Conservation (phyloP, 2,329 filamentous ascomycete genomes). For the Didymella segeticola region DNA sequence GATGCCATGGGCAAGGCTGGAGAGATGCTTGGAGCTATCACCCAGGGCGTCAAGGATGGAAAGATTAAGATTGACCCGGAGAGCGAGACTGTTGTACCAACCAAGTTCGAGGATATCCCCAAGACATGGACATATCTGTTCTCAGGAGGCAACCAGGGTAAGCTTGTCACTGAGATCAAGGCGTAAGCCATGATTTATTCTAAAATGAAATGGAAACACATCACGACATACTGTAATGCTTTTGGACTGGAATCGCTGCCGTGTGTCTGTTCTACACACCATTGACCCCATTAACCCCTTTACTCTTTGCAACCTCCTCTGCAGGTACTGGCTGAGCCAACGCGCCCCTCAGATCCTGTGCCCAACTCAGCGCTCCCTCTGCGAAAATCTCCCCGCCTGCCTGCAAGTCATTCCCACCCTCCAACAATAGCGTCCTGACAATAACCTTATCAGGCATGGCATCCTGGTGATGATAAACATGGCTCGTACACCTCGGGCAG, state of each 20-base stretch:
- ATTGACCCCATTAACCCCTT: background rate
- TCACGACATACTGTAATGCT: background rate
- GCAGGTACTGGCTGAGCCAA: background rate
- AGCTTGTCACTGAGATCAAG: slow-evolving; percentile 52
- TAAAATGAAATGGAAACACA: background rate
- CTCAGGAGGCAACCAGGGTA: slow-evolving; percentile 56
- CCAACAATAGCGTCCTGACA: slow-evolving; percentile 48
- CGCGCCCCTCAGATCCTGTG: slow-evolving; percentile 34
- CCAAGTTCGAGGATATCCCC: slow-evolving; percentile 57
- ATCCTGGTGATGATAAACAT: slow-evolving; percentile 52
- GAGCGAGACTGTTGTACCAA: slow-evolving; percentile 56
- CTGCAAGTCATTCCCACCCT: slow-evolving; percentile 44
- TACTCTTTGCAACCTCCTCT: background rate
- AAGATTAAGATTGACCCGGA: slow-evolving; percentile 55
- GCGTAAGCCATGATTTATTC: background rate
- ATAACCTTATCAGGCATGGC: slow-evolving; percentile 51
- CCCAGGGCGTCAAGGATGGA: slow-evolving; percentile 49
- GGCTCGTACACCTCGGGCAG: slow-evolving; percentile 48
- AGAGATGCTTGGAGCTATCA: slow-evolving; percentile 31
- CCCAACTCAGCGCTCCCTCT: slow-evolving; percentile 46
- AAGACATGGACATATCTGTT: slow-evolving; percentile 59
- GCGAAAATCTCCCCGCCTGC: slow-evolving; percentile 49
- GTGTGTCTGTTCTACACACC: background rate
- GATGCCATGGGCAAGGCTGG: slow-evolving; percentile 48
- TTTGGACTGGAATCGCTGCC: background rate